Percentiles rank a stretch among this genome's conserved stretches.
Conservation (phyloP, 2,329 filamentous ascomycete genomes). For the Talaromyces piceae region DNA sequence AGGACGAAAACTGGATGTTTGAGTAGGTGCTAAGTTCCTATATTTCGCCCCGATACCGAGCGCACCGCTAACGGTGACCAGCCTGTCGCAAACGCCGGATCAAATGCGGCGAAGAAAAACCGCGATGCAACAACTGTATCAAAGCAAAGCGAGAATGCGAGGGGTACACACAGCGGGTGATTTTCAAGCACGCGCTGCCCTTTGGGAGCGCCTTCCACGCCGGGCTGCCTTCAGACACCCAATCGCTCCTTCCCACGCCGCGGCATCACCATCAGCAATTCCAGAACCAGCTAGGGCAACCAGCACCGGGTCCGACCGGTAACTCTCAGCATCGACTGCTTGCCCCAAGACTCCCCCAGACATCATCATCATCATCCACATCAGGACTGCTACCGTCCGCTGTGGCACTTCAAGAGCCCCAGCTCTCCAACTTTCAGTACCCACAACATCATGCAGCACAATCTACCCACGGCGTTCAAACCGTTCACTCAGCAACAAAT, state of each 20-base stretch:
- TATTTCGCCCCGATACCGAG: background rate
- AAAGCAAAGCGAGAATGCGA: conserved; percentile 41
- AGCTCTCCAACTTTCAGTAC: background rate
- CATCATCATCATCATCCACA: background rate
- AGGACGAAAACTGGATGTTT: conserved; percentile 89
- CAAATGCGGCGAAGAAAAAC: conserved; percentile 82
- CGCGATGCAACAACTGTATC: conserved; percentile 40
- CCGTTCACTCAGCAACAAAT: background rate
- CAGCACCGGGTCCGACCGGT: conserved; percentile 20
- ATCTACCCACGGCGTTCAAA: background rate
- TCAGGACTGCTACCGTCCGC: background rate
- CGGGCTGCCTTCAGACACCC: conserved; percentile 1
- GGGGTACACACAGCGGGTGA: conserved; percentile 35
- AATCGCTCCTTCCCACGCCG: conserved; percentile 13
- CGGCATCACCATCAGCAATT: conserved; percentile 7
- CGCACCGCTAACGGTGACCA: conserved; percentile 25
- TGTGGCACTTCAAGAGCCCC: background rate
- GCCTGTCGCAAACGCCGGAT: conserved; percentile 91
- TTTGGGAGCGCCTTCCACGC: conserved; percentile 18
- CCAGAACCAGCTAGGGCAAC: conserved; percentile 15
- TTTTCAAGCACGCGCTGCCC: conserved; percentile 35
- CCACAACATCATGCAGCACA: background rate
- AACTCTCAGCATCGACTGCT: conserved; percentile 27
- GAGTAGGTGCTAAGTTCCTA: conserved; percentile 51
- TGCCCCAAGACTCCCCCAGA: conserved; percentile 23